Evolutionary conservation across 2,329 filamentous ascomycete genomes (phyloP), one percentile per base, ranked within the genome.

Genomic region (Celoporthe dispersa): DNA sequence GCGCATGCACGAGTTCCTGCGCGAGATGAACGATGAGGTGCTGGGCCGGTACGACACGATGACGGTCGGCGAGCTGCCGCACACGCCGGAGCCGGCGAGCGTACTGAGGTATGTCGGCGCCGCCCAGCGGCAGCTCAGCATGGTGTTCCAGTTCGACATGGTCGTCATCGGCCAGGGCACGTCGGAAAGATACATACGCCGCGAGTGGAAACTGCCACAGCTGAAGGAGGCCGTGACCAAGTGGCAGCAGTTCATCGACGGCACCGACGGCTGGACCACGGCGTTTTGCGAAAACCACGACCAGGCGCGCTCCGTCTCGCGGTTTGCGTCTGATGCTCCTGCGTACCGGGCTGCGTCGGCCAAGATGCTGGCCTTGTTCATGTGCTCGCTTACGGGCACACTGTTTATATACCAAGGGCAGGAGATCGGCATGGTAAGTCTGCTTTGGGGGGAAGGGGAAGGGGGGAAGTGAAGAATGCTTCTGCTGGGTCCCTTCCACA

Each of bases 81-180:
- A 86, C 74, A 91, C 90, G 0, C 88, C 87, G 0, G 85, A 90
- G 68, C 83, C 85, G 37, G 78, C 79, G 3, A 82, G 87, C 51
- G 88, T 92, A 1, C 78, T 91, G 9, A 76, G 83, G 25, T 92
- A 90, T 72, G 87, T 92, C 19, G 84, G 85, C 3, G 84, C 87
- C 0, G 79, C 84, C 37, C 85, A 87, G 68, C 84, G 85, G 70
- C 86, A 91, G 77, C 80, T 92, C 64, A 86, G 88, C 76, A 92
- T 92, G 90, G 88, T 91, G 1, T 92, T 92, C 78, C 88, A 89
- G 73, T 90, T 90, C 72, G 87, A 89, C 73, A 84, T 90, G 14
- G 88, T 92, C 9, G 85, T 90, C 75, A 81, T 91, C 22, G 90
- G 87, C 7, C 82, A 84, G 67, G 85, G 87, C 68, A 77, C 81